Conservation (phyloP, 2,329 filamentous ascomycete species). For the Zopfia rhizophila region DNA sequence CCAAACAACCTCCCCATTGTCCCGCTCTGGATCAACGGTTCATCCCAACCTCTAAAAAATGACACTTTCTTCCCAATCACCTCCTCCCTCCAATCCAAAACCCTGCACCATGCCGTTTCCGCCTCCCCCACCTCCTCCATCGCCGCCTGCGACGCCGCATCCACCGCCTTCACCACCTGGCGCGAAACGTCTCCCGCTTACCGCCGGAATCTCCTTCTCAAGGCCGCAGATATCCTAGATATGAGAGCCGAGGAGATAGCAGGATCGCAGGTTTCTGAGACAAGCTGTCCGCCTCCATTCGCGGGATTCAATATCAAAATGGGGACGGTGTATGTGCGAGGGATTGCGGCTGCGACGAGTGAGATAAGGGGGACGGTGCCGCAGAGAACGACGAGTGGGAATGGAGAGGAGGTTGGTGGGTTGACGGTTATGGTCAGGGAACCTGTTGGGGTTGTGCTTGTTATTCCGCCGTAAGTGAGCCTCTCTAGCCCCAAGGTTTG, state of each 20-base stretch:
- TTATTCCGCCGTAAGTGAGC: conserved; percentile 74
- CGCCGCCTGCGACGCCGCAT: conserved; percentile 67
- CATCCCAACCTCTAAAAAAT: conserved; percentile 54
- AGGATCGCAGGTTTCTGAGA: conserved; percentile 68
- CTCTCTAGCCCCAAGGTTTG: background rate
- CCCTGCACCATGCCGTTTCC: conserved; percentile 64
- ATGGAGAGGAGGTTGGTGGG: conserved; percentile 57
- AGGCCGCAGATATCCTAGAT: conserved; percentile 71
- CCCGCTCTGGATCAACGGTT: conserved; percentile 58
- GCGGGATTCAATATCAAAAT: conserved; percentile 46
- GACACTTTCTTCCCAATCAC: conserved; percentile 62
- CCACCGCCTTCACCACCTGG: conserved; percentile 75
- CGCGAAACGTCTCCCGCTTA: conserved; percentile 66
- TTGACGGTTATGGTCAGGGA: conserved; percentile 74
- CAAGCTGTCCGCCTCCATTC: conserved; percentile 57
- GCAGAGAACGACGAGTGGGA: conserved; percentile 55
- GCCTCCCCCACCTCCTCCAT: conserved; percentile 64
- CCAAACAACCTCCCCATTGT: conserved; percentile 27
- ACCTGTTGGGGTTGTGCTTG: conserved; percentile 79
- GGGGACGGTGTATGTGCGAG: conserved; percentile 55
- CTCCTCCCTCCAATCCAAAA: conserved; percentile 62
- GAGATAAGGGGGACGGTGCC: conserved; percentile 52
- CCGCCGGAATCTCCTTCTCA: conserved; percentile 75
- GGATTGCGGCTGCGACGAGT: conserved; percentile 54
- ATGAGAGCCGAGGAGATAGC: conserved; percentile 67